Evolutionary conservation across 495 filamentous ascomycete genomes (phyloP), one percentile per base, ranked within the genome.

Genomic region (Beverwykella pulmonaria): DNA sequence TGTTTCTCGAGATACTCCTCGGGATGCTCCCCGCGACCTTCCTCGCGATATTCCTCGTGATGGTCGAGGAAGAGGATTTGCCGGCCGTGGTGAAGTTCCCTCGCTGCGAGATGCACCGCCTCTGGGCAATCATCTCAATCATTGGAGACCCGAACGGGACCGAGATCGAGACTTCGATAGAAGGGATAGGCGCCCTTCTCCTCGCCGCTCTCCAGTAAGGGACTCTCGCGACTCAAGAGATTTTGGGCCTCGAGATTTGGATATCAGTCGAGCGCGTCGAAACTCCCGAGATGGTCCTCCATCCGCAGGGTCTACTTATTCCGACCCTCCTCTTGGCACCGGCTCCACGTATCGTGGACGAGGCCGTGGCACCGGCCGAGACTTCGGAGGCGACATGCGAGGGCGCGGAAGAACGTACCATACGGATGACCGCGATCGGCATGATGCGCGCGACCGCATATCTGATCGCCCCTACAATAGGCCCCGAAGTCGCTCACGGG

Each of bases 281-380:
- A 83, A 82, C 61, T 86, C 84, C 10, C 73, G 84, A 26, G 86
- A 88, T 58, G 86, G 85, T 0, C 84, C 90, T 23, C 76, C 87
- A 8, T 91, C 90, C 0, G 86, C 86, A 8, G 85, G 86, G 0
- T 92, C 90, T 0, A 86, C 83, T 14, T 83, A 83, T 20, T 88
- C 87, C 0, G 90, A 95, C 70, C 81, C 82, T 14, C 83, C 85
- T 14, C 75, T 79, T 14, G 81, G 82, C 61, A 77, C 79, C 29
- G 77, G 81, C 26, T 79, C 82, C 12, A 80, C 83, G 19, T 79
- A 80, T 59, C 83, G 87, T 29, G 61, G 74, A 7, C 84, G 85
- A 58, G 84, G 86, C 7, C 82, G 87, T 55, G 86, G 90, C 15
- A 80, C 88, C 29, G 39, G 61, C 15, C 52, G 52, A 23, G 53